Evolutionary conservation across 2,329 filamentous ascomycete genomes (phyloP).

Genomic region (Aspergillus hiratsukae): DNA sequence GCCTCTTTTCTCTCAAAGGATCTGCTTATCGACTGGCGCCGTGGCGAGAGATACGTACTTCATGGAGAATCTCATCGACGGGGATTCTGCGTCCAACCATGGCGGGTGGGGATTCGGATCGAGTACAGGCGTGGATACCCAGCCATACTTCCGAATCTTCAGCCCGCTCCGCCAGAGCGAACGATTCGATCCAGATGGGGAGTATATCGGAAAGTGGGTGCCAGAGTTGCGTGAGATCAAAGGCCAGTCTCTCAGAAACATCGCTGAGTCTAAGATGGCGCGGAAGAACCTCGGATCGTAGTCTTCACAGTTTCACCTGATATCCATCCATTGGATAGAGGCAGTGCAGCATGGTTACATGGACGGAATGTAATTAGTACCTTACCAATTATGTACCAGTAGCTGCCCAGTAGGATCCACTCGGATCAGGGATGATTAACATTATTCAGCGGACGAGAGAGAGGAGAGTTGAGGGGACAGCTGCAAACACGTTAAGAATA

Average conservation of each 20-base stretch:
- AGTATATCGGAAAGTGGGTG: conserved; percentile 79
- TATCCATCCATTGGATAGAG: too few relatives aligned
- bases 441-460: too few relatives aligned
- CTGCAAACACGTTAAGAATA: too few relatives aligned
- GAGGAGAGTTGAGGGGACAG: too few relatives aligned
- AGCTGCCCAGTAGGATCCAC: too few relatives aligned
- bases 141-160: conserved; percentile 89
- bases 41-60: conserved; percentile 80
- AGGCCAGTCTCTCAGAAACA: conserved; percentile 29
- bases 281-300: too few relatives aligned
- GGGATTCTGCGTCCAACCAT: conserved; percentile 76
- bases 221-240: conserved; percentile 63
- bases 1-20: conserved; percentile 79
- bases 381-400: too few relatives aligned
- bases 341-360: too few relatives aligned
- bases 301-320: too few relatives aligned
- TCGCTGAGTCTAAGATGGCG: neutral
- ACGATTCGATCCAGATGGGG: conserved; percentile 74
- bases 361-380: too few relatives aligned
- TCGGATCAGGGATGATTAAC: too few relatives aligned
- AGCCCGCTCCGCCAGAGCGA: conserved; percentile 81
- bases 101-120: conserved; percentile 65
- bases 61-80: conserved; percentile 75
- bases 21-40: conserved; percentile 75
- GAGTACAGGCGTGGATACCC: conserved; percentile 71